Evolutionary conservation across 2,329 filamentous ascomycete genomes (phyloP), one percentile per base, ranked within the genome.

Genomic region (Diaporthe velutina): DNA sequence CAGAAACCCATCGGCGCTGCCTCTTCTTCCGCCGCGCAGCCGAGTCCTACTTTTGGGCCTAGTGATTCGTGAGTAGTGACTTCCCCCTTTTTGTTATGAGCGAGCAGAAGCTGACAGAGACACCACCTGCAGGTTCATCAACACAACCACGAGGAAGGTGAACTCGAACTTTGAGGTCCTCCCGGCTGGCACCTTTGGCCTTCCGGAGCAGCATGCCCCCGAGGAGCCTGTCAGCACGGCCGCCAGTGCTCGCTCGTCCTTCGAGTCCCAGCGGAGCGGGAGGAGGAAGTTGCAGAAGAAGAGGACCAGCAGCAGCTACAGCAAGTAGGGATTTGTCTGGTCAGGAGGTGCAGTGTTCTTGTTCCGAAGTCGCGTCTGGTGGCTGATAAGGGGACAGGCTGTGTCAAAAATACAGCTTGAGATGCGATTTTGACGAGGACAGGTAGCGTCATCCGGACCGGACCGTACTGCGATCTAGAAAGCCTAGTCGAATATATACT

Each of bases 111-210:
- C 73, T 72, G 25, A 76, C 35, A 35, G 19, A 15, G 33, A 25
- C 28, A 17, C 17, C 13, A 40, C 12, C 4, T 17, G 17, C 15
- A 76, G 74, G 25, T 81, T 84, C 72, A 73, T 80, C 58, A 85
- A 85, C 75, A 81, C 81, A 19, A 74, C 75, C 19, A 75, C 80
- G 7, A 79, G 84, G n/a, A 82, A 80, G 66, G 82, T 84, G 33
- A 85, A 86, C 76, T 78, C 81, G 7, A 82, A 81, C 0, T 85
- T 85, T 54, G 83, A 85, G 74, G 78, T 86, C 13, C 76, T 85
- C 13, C 83, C 84, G 17, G 84, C 83, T 9, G 85, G 84, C 15
- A 85, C 84, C 70, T 84, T 82, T 72, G 79, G 77, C 3, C 61
- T 58, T 0, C 75, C 73, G 8, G 74, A 77, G 35, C 71, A 73